Evolutionary conservation across 176 grass and related monocot genomes (phyloP), one percentile per base, ranked within the genome.

Genomic region (Oryza glaberrima): DNA sequence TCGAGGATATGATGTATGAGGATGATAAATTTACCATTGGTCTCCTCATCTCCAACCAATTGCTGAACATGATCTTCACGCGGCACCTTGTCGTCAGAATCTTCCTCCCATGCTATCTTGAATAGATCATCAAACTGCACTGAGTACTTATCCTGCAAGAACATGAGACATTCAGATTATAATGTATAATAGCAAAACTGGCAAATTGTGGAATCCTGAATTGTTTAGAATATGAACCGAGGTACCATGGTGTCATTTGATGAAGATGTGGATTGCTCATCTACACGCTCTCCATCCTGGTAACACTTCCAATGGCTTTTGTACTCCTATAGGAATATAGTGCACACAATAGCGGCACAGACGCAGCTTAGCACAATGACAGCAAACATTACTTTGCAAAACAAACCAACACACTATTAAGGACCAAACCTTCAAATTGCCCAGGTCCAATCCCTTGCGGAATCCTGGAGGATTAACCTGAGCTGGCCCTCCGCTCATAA

Each of bases 51-150:
- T 84, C 73, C 69, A 80, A 60, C 77, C 46, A 64, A 82, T 83
- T 90, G 80, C 70, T 88, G 76, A 78, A 78, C 82, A 81, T 38
- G 74, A 85, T 80, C 86, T 75, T 94, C 86, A 25, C 86, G 70
- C 9, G 70, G 63, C 76, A 58, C 76, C 41, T 75, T 88, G 30
- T 91, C 84, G 23, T 32, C 78, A 73, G 76, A 58, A 77, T 89
- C 80, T 81, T 93, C 89, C 70, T 98, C 96, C 91, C 93, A 98
- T 13, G 96, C 91, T 82, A 88, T 98, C 93, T 95, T 98, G 83
- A 98, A 98, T 78, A 98, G 83, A 92, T 93, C 89, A 83, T 98
- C 91, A 86, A 95, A 95, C 56, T 90, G 91, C 85, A 98, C 87
- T 0, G 89, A 90, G 64, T 92, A 92, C 30, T 80, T 95, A 54